A percentile compares a stretch with the other conserved stretches of the same genome.
Conservation (phyloP, 1,284 basidiomycete genomes). For the Apiotrichum sp. region DNA sequence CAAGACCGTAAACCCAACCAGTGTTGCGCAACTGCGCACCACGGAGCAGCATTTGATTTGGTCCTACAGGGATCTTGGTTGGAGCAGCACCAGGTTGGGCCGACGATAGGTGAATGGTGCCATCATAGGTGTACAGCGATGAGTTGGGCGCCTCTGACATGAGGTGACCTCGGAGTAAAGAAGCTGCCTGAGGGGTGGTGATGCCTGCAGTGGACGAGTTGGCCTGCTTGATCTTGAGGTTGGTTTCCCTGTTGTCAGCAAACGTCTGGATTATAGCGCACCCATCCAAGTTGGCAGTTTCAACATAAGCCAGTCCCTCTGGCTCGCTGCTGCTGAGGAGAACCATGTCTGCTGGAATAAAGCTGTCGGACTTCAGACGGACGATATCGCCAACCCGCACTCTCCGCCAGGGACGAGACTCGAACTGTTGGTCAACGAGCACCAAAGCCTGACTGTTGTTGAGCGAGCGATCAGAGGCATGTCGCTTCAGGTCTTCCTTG, state of each 20-base stretch:
- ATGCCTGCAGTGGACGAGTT: conserved; percentile 72
- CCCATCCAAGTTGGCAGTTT: conserved; percentile 94
- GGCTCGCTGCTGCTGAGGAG: conserved; percentile 87
- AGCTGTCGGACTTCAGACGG: conserved; percentile 82
- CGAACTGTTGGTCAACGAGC: conserved; percentile 62
- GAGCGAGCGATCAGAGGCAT: conserved; percentile 87
- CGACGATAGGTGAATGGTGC: conserved; percentile 58
- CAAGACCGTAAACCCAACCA: conserved; percentile 89
- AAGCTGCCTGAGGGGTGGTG: conserved; percentile 69
- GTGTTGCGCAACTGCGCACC: conserved; percentile 97
- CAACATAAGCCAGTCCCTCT: conserved; percentile 94
- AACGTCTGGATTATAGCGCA: neutral
- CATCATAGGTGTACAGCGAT: conserved; percentile 92
- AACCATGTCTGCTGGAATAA: conserved; percentile 92
- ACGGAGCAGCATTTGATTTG: conserved; percentile 87
- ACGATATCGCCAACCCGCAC: conserved; percentile 88
- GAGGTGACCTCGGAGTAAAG: conserved; percentile 70
- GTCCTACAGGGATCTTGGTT: conserved; percentile 81
- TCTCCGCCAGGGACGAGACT: conserved; percentile 76
- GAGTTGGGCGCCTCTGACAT: conserved; percentile 96
- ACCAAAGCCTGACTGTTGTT: conserved; percentile 79
- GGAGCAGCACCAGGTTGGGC: conserved; percentile 36
- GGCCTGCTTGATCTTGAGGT: conserved; percentile 97
- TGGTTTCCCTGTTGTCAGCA: conserved; percentile 62
- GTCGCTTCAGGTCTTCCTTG: conserved; percentile 95